Conservation (phyloP, 2,329 filamentous ascomycete genomes). For the Stagonosporopsis rhizophila region DNA sequence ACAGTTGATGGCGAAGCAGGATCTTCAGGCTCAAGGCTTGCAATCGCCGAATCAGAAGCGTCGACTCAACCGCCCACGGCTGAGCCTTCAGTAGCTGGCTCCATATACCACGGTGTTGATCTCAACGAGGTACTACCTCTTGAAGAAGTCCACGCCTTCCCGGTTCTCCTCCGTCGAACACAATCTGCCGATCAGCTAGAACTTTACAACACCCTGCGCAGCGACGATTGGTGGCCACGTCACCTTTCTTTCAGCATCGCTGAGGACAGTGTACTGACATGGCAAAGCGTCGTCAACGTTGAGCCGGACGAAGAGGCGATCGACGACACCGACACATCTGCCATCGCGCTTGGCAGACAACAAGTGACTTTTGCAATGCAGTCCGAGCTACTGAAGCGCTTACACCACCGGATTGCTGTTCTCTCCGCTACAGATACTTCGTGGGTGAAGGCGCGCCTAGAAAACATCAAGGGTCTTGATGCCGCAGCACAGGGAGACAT, state of each 20-base stretch:
- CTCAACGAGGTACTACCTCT: conserved; percentile 50
- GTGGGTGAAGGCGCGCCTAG: conserved; percentile 68
- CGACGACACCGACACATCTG: conserved; percentile 43
- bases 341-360: conserved; percentile 38
- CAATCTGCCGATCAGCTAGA: conserved; percentile 59
- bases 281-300: conserved; percentile 52
- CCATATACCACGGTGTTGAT: conserved; percentile 66
- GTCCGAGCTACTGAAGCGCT: conserved; percentile 66
- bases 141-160: conserved; percentile 58
- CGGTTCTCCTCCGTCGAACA: conserved; percentile 66
- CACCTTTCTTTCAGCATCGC: conserved; percentile 78
- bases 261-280: conserved; percentile 74
- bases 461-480: conserved; percentile 66
- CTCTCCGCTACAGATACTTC: conserved; percentile 63
- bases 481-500: conserved; percentile 65
- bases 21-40: conserved; percentile 21
- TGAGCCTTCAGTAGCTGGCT: conserved; percentile 65
- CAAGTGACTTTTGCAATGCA: conserved; percentile 48
- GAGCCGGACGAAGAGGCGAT: conserved; percentile 28
- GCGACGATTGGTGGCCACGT: conserved; percentile 72
- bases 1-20: conserved; percentile 29
- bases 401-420: conserved; percentile 66
- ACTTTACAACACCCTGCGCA: conserved; percentile 42
- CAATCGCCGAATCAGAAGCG: conserved; percentile 29
- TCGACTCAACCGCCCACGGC: conserved; percentile 50